These are phyloP conservation scores for Apiotrichum sp. DNA, from an alignment of 1,284 basidiomycete genomes.

Conservation along the genomic window DNA sequence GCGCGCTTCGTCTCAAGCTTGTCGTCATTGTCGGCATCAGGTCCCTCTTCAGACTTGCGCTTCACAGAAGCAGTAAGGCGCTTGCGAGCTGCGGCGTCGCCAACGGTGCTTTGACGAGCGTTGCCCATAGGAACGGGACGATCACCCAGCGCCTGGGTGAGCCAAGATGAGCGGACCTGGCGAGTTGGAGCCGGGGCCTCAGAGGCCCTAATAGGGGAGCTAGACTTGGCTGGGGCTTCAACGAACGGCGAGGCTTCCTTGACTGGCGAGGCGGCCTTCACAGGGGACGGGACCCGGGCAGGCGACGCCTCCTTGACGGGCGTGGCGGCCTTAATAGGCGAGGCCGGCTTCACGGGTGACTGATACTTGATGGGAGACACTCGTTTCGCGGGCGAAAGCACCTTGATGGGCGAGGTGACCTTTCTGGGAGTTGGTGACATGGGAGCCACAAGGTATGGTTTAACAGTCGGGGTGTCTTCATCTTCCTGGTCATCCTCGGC, in stretches of 20 bases:
- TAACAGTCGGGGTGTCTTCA: not conserved
- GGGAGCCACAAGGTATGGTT: not conserved
- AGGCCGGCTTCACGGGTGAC: not conserved
- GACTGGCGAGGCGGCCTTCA: not conserved
- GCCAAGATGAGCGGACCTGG: conserved; percentile 43
- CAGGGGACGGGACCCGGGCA: not conserved
- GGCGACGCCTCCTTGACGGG: not conserved
- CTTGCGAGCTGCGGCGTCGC: conserved; percentile 20
- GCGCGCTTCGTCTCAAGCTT: conserved; percentile 19
- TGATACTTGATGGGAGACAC: not conserved
- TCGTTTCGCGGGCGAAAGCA: not conserved
- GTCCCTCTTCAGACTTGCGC: conserved; percentile 33
- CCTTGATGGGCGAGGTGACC: conserved; percentile 1
- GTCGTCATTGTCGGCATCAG: conserved; percentile 14
- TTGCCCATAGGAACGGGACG: conserved; percentile 22
- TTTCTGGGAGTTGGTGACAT: not conserved
- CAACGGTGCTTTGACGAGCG: conserved; percentile 11
- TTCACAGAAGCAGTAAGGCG: conserved; percentile 29
- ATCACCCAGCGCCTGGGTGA: conserved; percentile 39
- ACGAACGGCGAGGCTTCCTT: not conserved
- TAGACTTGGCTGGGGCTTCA: not conserved
- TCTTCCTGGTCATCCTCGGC: not conserved
- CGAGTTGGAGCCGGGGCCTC: conserved; percentile 17
- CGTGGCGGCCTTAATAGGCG: not conserved
- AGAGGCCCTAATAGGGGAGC: not conserved